Conservation (phyloP, 2,329 filamentous ascomycete genomes). For the Aspergillus awamori region DNA sequence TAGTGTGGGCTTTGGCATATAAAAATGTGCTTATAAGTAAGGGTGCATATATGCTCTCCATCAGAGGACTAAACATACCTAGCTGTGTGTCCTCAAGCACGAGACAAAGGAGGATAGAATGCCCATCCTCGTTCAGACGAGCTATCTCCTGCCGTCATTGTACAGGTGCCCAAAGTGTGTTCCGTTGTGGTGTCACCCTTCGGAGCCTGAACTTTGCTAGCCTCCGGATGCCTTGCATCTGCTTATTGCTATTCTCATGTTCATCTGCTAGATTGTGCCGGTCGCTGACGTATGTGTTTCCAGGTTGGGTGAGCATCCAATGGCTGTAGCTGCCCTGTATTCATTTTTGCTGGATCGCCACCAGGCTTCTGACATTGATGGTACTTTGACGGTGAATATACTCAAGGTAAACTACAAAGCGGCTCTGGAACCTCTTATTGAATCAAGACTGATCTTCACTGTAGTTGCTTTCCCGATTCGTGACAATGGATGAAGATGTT, state of each 20-base stretch:
- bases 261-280: conserved; percentile 4
- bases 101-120: conserved; percentile 2
- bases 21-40: conserved; percentile 35
- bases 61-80: conserved; percentile 13
- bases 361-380: conserved; percentile 52
- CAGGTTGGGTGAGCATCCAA: conserved; percentile 55
- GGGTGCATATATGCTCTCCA: conserved; percentile 23
- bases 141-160: neutral
- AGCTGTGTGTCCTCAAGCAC: conserved; percentile 13
- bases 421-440: neutral
- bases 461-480: conserved; percentile 58
- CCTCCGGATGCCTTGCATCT: neutral
- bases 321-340: conserved; percentile 50
- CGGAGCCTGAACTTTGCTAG: neutral
- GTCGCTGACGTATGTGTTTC: conserved; percentile 32
- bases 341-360: conserved; percentile 54
- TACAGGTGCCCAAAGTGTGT: neutral
- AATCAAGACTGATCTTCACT: conserved; percentile 26
- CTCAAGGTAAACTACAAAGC: conserved; percentile 44
- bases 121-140: neutral
- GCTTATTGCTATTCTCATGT: neutral
- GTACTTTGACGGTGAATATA: conserved; percentile 47
- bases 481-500: conserved; percentile 60
- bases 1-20: conserved; percentile 30
- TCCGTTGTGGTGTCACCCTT: neutral